Base-by-base conservation (phyloP, 192 early-diverging fungal species). In the Mortierella antarctica region DNA sequence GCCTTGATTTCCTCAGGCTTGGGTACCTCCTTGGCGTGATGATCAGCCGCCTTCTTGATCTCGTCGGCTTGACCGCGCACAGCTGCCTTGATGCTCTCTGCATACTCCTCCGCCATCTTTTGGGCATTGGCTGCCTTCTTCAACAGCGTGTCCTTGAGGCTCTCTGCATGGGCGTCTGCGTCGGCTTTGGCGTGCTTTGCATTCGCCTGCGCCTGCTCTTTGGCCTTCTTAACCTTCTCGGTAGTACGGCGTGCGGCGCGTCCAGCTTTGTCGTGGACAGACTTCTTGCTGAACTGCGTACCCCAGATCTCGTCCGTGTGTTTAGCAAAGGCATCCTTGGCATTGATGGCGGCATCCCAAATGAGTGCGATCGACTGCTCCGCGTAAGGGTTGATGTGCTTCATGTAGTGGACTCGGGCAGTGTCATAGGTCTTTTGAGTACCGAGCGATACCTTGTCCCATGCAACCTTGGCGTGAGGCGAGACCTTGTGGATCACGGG, bases 291-390 rank as follows among this genome's bases (percentile, higher is more conserved):
- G 45, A 74, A 67, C 12, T 39, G 47, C 15, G 75, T 79, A 42
- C 69, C 68, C 62, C 62, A 79, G 47, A 79, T 71, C 63, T 71
- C 69, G 45, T 79, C 75, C 6, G 75, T 70, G 20, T 79, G 62
- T n/a, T 54, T 48, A 4, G 68, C 57, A 51, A 79, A 64, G 23
- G 53, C 20, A 23, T 72, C 77, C 14, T 50, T 61, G 15, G 57
- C 65, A n/a, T 68, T 65, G 18, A 49, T 54, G 17, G 49, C 53
- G 1, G 70, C 65, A 48, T 80, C 77, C 14, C 11, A 31, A 50
- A 72, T 40, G 11, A 71, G 21, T n/a, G 55, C 47, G 5, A 55
- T 68, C 17, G 70, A 23, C 11, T 72, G 57, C 4, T 68, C 53
- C 0, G 70, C 70, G 17, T 80, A 72, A 1, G 77, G 77, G 54